Conservation (phyloP, 768 basidiomycete species). For the Mycena polygramma region DNA sequence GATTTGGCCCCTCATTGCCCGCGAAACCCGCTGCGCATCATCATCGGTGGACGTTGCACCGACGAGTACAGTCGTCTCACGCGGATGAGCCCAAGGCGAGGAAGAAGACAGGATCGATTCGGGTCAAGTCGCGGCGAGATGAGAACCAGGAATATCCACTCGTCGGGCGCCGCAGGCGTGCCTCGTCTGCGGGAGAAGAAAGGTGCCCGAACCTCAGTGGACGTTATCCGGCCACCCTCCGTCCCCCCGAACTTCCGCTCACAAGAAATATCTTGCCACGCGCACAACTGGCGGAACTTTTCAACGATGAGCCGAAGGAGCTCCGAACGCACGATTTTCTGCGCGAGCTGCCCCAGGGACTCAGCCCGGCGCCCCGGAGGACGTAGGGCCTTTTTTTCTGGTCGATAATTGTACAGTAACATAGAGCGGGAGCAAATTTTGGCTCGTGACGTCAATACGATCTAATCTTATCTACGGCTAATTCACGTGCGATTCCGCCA, state of each 20-base stretch:
- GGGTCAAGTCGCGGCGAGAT: slow-evolving; percentile 5
- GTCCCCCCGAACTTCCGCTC: slow-evolving; percentile 12
- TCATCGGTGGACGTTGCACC: slow-evolving; percentile 43
- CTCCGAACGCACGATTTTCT: neutral
- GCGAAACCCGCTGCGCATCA: slow-evolving; percentile 23
- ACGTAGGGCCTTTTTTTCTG: neutral
- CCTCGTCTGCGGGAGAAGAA: slow-evolving; percentile 62
- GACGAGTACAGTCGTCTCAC: slow-evolving; percentile 44
- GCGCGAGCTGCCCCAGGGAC: slow-evolving; percentile 8
- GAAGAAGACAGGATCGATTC: slow-evolving; percentile 33
- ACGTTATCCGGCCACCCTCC: slow-evolving; percentile 9
- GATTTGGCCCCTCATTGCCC: neutral
- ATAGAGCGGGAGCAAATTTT: neutral
- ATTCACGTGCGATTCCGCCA: neutral
- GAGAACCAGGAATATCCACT: slow-evolving; percentile 32
- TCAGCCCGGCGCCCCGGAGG: slow-evolving; percentile 29
- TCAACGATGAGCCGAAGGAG: slow-evolving; percentile 26
- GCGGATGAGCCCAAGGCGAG: slow-evolving; percentile 39
- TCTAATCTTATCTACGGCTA: slow-evolving; percentile 6
- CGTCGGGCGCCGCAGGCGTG: slow-evolving; percentile 52
- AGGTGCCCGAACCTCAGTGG: slow-evolving; percentile 26
- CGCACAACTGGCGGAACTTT: slow-evolving; percentile 42
- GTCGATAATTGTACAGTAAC: neutral
- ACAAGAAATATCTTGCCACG: slow-evolving; percentile 44
- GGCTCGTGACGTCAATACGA: neutral